Evolutionary conservation across 1,284 basidiomycete genomes (phyloP), one percentile per base, ranked within the genome.

Genomic region (Trichosporon sp.): DNA sequence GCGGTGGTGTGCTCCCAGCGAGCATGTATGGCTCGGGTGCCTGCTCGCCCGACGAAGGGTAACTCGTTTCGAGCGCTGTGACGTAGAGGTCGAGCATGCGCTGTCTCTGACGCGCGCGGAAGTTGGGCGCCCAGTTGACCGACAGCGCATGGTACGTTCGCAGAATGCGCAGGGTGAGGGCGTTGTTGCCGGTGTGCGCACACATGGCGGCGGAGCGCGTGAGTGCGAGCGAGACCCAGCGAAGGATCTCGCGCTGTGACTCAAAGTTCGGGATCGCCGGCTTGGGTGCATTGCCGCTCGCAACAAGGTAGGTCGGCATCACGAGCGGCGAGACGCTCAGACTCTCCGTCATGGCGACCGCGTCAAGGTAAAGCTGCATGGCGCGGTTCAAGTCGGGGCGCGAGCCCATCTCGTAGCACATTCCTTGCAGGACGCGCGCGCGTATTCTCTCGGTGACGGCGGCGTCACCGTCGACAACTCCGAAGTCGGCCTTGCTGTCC

Each of bases 71-170:
- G 40, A 93, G 86, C 0, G 91, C 90, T 2, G 91, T 89, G 10
- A 96, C 84, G 79, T 93, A 90, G 4, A 96, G 85, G 5, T 87
- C 85, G 14, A 89, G 87, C 64, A 94, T 85, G 1, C 88, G 88
- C 4, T 90, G 89, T 6, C 92, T 89, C 78, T 94, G 91, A 10
- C 85, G 84, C 14, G 92, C 86, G 11, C 91, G 87, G 82, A 94
- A 96, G 1, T 85, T 86, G 0, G 91, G 81, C 1, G 91, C 90
- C 92, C 93, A 95, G 74, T 88, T 87, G 1, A 86, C 79, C 73
- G 88, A 90, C 3, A 87, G 81, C 32, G 87, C 86, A 78, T 93
- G 93, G 81, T 83, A 80, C 86, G 88, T 86, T 72, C 92, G 87
- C 77, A 91, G 87, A 6, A 86, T 86, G 87, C 89, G 91, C 5